These are phyloP conservation scores for Picea engelmannii DNA, from an alignment of 83 land plant species.

Conservation along the genomic window DNA sequence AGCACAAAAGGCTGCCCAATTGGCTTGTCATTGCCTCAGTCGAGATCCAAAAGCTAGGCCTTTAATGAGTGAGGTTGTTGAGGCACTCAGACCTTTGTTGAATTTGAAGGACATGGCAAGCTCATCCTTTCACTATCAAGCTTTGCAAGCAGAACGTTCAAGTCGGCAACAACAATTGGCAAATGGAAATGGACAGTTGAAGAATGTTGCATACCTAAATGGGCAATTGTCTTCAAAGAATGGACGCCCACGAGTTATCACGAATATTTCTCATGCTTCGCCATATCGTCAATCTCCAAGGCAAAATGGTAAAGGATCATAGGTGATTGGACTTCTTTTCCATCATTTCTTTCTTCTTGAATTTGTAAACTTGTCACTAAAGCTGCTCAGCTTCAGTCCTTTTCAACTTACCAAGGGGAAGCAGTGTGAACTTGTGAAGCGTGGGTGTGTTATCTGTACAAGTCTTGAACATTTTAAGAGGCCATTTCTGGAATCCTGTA, in stretches of 20 bases:
- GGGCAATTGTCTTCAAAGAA: background rate
- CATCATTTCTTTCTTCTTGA: conserved; percentile 7
- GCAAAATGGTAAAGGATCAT: conserved; percentile 8
- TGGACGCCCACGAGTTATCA: conserved; percentile 3
- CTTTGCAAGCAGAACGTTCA: conserved; percentile 48
- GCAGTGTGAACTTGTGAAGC: conserved; percentile 8
- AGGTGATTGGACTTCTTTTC: background rate
- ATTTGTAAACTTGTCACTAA: conserved; percentile 14
- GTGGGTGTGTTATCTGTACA: conserved; percentile 9
- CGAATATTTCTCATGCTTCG: conserved; percentile 6
- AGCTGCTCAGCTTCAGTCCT: background rate
- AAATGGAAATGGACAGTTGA: conserved; percentile 15
- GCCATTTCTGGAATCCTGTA: conserved; percentile 15
- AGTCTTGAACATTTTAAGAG: conserved; percentile 10
- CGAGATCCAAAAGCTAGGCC: conserved; percentile 49
- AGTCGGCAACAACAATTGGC: conserved; percentile 13
- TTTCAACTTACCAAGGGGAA: conserved; percentile 4
- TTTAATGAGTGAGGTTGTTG: conserved; percentile 57
- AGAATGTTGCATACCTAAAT: conserved; percentile 11
- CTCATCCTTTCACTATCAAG: conserved; percentile 62
- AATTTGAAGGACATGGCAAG: conserved; percentile 72
- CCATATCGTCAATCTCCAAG: conserved; percentile 16
- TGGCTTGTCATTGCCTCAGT: too few species aligned
- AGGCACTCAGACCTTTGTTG: conserved; percentile 42
- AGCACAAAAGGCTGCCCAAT: too few species aligned